phyloP scores from a whole-genome alignment of 805 yeast genomes.

The Saccharomycopsis microspora region DNA sequence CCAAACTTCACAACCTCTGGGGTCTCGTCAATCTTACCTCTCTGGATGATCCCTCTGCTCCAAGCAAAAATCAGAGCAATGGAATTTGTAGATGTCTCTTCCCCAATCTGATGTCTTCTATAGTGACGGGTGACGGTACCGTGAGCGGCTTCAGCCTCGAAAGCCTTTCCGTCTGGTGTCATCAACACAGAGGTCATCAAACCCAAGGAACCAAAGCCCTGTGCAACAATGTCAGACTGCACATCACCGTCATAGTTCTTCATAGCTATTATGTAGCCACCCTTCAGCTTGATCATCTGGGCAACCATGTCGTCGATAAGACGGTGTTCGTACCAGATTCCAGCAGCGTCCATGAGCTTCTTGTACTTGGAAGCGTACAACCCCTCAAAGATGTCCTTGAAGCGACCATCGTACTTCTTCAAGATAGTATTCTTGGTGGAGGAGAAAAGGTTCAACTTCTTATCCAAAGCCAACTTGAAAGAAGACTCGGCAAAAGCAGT shows the following conservation, averaged over 20 bases:
- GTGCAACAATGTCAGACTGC: constrained; percentile 77
- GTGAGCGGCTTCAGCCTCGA: constrained; percentile 79
- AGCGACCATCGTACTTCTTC: constrained; percentile 74
- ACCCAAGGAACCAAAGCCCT: constrained; percentile 78
- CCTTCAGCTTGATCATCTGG: constrained; percentile 76
- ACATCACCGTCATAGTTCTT: constrained; percentile 85
- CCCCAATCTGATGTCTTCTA: constrained; percentile 73
- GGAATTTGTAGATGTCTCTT: constrained; percentile 76
- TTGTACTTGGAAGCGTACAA: constrained; percentile 50
- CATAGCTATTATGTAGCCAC: constrained; percentile 72
- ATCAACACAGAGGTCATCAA: constrained; percentile 75
- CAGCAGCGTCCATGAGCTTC: constrained; percentile 42
- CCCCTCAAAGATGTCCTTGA: constrained; percentile 68
- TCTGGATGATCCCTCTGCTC: constrained; percentile 75
- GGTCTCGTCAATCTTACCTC: constrained; percentile 67
- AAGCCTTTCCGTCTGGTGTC: constrained; percentile 81
- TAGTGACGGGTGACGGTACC: constrained; percentile 83
- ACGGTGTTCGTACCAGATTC: constrained; percentile 69
- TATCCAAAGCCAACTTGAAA: constrained; percentile 58
- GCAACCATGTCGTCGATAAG: constrained; percentile 85
- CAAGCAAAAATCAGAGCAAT: constrained; percentile 81
- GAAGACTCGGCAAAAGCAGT: constrained; percentile 72
- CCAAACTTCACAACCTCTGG: constrained; percentile 64
- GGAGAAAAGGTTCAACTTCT: constrained; percentile 52
- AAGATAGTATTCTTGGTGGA: constrained; percentile 75